phyloP scores from a whole-genome alignment of 129 eudicot genomes.

The Artemisia annua region DNA sequence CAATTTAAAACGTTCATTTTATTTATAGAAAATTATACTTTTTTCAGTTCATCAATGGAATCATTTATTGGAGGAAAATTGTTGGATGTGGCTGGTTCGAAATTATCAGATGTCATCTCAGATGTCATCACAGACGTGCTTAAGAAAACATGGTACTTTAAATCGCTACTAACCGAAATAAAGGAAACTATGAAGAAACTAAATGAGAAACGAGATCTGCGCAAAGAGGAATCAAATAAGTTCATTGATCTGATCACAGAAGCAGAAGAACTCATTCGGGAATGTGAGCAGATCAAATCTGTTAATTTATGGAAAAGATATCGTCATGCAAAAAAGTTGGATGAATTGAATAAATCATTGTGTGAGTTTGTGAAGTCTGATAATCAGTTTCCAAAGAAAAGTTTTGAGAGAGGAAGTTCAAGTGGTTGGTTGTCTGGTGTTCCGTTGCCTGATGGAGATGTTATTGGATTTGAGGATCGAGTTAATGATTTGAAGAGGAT shows the following conservation, averaged over 20 bases:
- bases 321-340: not conserved
- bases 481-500: constrained; percentile 11
- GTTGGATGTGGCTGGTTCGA: not conserved
- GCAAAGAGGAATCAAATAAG: not conserved
- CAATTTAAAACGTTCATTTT: no score
- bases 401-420: not conserved
- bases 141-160: not conserved
- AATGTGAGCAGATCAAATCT: not conserved
- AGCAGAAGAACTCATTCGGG: not conserved
- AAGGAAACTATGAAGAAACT: not conserved
- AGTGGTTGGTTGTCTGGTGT: constrained; percentile 12
- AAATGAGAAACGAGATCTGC: not conserved
- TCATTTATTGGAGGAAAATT: constrained; percentile 2
- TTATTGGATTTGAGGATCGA: constrained; percentile 29
- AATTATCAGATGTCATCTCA: not conserved
- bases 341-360: not conserved
- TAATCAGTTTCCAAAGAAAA: not conserved
- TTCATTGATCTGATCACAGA: not conserved
- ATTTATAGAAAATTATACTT: no score
- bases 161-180: not conserved
- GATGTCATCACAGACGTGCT: not conserved
- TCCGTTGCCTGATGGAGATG: constrained; percentile 9
- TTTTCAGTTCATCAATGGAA: not conserved
- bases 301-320: not conserved
- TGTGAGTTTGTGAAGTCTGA: not conserved